Evolutionary conservation across 495 filamentous ascomycete genomes (phyloP), one percentile per base, ranked within the genome.

Genomic region (Trichocladium antarcticum): DNA sequence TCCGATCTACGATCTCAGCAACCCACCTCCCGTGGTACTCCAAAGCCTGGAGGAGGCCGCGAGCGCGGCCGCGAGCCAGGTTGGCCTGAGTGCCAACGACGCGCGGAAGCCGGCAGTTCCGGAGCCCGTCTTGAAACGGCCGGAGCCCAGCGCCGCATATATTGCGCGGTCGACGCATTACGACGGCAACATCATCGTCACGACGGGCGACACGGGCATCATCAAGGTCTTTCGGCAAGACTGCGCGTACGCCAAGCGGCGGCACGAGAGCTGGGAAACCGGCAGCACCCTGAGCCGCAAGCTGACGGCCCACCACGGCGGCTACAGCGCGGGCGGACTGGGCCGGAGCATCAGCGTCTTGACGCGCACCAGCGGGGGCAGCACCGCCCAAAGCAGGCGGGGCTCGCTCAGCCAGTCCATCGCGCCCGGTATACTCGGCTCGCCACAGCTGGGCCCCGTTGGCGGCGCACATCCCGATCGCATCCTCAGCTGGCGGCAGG

Each of bases 181-280:
- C 5, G 84, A 83, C 51, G 92, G 92, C 24, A 85, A 95, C 57
- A 95, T 99, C 55, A 82, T 99, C 47, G 79, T 97, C 47, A 89
- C 89, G 0, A 87, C 92, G 12, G 89, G 95, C 59, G 88, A 87
- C 56, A 76, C 77, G 7, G 92, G 92, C 44, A 75, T 78, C 35
- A 93, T 99, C 64, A 95, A 95, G 62, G 81, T 96, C 4, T 94
- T 95, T 59, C 80, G 92, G 6, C 89, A 95, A 64, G 89, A 95
- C 65, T 97, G 90, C 57, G 92, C 92, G 1, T 76, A 63, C 44
- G 42, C 56, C 29, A 80, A 80, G 54, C 75, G 81, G 5, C 68
- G 71, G 6, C 68, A 69, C 35, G 80, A 86, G 17, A 71, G 56
- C 39, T 83, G 79, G 77, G 83, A 87, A 44, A 79, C 79, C 0